Base-by-base conservation (phyloP, 75 land plant species). In the Pinus tabuliformis region DNA sequence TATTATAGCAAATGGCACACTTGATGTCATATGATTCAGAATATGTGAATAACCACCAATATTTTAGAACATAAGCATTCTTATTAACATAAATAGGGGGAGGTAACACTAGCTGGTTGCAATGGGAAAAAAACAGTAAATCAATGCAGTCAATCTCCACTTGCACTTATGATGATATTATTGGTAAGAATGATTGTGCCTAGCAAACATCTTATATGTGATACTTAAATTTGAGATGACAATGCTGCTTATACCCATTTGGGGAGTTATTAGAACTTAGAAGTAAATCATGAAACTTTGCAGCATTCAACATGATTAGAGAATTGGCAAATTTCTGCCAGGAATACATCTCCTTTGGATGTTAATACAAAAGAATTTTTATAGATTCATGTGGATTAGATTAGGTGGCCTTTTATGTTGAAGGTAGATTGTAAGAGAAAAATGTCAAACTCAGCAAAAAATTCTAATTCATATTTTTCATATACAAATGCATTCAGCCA, bases 401-500 rank as follows among this genome's bases (percentile, higher is more conserved):
- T 37, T 52, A 42, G 49, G 45, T 45, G 33, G 8, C 49, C n/a
- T 21, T 68, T 21, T 0, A 16, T 18, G 11, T 68, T 33, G 68
- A 64, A 64, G 36, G 42, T 5, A 16, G 37, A n/a, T 39, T 66
- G 52, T 36, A 36, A 16, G 54, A 17, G 74, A 45, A 73, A 12
- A 30, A 28, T 73, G 71, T 66, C 49, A 39, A 15, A 66, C n/a
- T n/a, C 39, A 21, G 11, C 52, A 39, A 18, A 39, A 39, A 39
- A 7, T 68, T 68, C 22, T 68, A 68, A 42, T 39, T 39, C 54
- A 49, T 49, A 49, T 49, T 49, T 49, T 49, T 49, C 11, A 11
- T 49, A 49, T 49, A 49, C n/a, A 45, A 68, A 42, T 68, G 71
- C 71, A 56, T 75, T 49, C 54, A 68, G 86, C 64, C 86, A 79